Conservation (phyloP, 2,329 filamentous ascomycete genomes). For the Cladorrhinum sp. region DNA sequence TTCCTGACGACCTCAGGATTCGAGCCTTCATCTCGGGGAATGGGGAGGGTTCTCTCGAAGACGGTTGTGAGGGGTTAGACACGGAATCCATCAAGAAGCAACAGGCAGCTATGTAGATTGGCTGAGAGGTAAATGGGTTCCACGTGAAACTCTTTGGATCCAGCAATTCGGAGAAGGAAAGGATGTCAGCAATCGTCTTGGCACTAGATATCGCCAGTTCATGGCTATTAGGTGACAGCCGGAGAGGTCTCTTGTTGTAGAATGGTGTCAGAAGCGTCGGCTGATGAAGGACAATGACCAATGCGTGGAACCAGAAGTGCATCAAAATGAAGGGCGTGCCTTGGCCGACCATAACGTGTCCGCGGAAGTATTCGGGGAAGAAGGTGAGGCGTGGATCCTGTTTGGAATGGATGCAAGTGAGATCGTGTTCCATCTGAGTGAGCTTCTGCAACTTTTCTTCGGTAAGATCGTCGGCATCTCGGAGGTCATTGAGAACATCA, state of each 20-base stretch:
- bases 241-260: conserved; percentile 54
- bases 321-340: conserved; percentile 84
- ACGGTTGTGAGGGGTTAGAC: conserved; percentile 63
- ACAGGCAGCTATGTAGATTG: conserved; percentile 87
- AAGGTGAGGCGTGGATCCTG: conserved; percentile 75
- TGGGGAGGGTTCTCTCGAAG: conserved; percentile 59
- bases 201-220: conserved; percentile 84
- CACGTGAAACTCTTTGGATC: conserved; percentile 83
- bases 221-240: conserved; percentile 75
- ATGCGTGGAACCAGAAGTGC: conserved; percentile 85
- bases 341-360: conserved; percentile 75
- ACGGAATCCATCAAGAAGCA: conserved; percentile 83
- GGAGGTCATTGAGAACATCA: conserved; percentile 79
- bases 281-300: conserved; percentile 82
- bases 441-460: conserved; percentile 70
- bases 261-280: conserved; percentile 80
- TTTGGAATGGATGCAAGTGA: conserved; percentile 69
- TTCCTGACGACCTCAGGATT: conserved; percentile 19
- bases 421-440: conserved; percentile 73
- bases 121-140: conserved; percentile 86
- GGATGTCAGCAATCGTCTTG: conserved; percentile 86
- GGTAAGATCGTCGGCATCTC: conserved; percentile 69
- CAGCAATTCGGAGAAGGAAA: conserved; percentile 81
- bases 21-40: conserved; percentile 33
- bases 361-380: conserved; percentile 81